Conservation (phyloP, 2,329 filamentous ascomycete genomes). For the Pleomassaria siparia region DNA sequence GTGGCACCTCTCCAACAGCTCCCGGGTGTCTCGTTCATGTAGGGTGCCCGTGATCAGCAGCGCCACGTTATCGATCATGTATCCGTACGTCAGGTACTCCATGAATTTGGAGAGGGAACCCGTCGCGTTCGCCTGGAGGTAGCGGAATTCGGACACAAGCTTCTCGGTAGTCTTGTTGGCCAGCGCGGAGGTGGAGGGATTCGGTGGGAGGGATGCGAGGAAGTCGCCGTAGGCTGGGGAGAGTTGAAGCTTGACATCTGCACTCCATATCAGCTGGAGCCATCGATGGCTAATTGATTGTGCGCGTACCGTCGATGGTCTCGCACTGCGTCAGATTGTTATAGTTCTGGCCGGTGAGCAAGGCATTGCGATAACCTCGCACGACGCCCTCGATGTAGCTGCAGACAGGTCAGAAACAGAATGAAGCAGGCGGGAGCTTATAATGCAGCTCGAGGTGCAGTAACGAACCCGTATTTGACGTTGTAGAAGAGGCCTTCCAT, state of each 20-base stretch:
- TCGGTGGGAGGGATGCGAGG: slow-evolving; percentile 87
- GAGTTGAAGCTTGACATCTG: slow-evolving; percentile 97
- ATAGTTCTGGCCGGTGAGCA: slow-evolving; percentile 89
- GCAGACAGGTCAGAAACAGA: slow-evolving; percentile 21
- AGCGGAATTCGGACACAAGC: slow-evolving; percentile 95
- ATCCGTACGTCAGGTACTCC: slow-evolving; percentile 97
- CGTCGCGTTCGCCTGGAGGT: slow-evolving; percentile 89
- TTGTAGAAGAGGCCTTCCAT: slow-evolving; percentile 97
- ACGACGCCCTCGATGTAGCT: slow-evolving; percentile 98
- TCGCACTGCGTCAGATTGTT: slow-evolving; percentile 97
- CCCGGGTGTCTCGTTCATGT: slow-evolving; percentile 94
- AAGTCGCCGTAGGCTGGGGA: slow-evolving; percentile 97
- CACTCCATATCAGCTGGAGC: slow-evolving; percentile 4
- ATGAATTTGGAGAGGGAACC: slow-evolving; percentile 93
- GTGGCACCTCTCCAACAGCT: slow-evolving; percentile 93
- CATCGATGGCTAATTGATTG: slow-evolving; percentile 7
- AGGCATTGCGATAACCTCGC: slow-evolving; percentile 91
- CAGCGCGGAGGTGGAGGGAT: slow-evolving; percentile 93
- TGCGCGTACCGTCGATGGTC: slow-evolving; percentile 79
- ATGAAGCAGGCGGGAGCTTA: not conserved
- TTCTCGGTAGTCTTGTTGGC: slow-evolving; percentile 97
- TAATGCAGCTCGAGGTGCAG: not conserved
- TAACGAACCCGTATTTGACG: slow-evolving; percentile 80
- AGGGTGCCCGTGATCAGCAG: slow-evolving; percentile 96
- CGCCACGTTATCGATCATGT: slow-evolving; percentile 99